Evolutionary conservation across 805 yeast genomes (phyloP).

Genomic region (Brettanomyces naardenensis): DNA sequence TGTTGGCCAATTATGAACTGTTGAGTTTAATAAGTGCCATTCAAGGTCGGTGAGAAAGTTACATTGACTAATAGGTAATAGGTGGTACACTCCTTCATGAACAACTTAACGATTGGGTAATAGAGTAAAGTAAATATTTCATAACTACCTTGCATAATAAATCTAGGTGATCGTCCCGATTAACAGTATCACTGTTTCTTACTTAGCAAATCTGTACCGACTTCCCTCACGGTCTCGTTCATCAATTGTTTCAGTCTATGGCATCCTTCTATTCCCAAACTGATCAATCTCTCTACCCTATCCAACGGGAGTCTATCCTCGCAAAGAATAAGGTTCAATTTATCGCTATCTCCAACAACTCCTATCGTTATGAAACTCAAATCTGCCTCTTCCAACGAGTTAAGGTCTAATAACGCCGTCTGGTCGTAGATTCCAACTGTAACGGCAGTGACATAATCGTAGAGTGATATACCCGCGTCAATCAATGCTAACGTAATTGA

Average conservation of each 20-base stretch:
- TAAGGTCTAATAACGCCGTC: conserved; percentile 72
- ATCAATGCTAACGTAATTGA: conserved; percentile 83
- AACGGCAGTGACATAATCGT: conserved; percentile 78
- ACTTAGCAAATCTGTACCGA: conserved; percentile 44
- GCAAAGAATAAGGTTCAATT: conserved; percentile 64
- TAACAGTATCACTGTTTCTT: conserved; percentile 21
- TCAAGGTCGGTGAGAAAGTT: too few relatives aligned
- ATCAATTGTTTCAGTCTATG: conserved; percentile 74
- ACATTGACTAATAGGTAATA: too few relatives aligned
- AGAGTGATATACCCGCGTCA: conserved; percentile 94
- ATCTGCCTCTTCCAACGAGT: conserved; percentile 75
- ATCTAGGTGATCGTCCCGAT: neutral
- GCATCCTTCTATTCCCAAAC: conserved; percentile 81
- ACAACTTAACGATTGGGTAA: neutral
- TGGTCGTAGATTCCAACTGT: conserved; percentile 75
- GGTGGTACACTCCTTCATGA: too few relatives aligned
- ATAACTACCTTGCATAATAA: neutral
- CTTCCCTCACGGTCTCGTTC: conserved; percentile 77
- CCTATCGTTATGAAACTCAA: conserved; percentile 78
- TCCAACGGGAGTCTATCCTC: conserved; percentile 87
- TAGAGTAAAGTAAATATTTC: neutral
- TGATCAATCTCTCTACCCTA: conserved; percentile 63
- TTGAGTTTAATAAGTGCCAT: too few relatives aligned
- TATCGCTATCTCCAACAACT: conserved; percentile 73
- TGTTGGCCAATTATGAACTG: neutral